Evolutionary conservation across 2,329 filamentous ascomycete species (phyloP).

Genomic region (Ophiostoma ulmi): DNA sequence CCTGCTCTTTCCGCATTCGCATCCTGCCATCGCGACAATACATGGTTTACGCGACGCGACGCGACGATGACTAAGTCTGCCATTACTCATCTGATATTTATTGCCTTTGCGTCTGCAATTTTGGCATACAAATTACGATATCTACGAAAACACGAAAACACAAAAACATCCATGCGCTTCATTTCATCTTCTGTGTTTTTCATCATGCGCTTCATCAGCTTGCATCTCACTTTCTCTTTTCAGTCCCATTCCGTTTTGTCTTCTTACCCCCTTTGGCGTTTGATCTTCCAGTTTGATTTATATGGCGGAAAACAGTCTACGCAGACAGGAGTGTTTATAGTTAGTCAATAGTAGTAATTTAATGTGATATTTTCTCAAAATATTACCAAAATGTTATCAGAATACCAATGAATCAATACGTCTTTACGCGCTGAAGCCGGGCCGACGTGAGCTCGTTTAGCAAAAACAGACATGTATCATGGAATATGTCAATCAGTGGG

Average conservation of each 20-base stretch:
- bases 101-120: neutral
- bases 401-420: neutral
- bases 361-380: neutral
- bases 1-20: too few species aligned
- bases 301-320: neutral
- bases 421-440: neutral
- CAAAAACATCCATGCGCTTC: neutral
- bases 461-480: neutral
- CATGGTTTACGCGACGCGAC: conserved; percentile 8
- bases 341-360: neutral
- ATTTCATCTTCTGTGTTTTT: neutral
- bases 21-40: neutral
- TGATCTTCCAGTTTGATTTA: conserved; percentile 6
- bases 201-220: neutral
- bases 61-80: neutral
- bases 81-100: neutral
- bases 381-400: neutral
- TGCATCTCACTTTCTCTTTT: neutral
- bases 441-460: neutral
- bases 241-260: neutral
- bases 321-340: neutral
- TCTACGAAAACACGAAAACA: neutral
- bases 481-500: neutral
- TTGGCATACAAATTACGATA: neutral
- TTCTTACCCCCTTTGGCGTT: neutral